phyloP scores from a whole-genome alignment of 208 protist genomes.

The Naegleria fowleri region DNA sequence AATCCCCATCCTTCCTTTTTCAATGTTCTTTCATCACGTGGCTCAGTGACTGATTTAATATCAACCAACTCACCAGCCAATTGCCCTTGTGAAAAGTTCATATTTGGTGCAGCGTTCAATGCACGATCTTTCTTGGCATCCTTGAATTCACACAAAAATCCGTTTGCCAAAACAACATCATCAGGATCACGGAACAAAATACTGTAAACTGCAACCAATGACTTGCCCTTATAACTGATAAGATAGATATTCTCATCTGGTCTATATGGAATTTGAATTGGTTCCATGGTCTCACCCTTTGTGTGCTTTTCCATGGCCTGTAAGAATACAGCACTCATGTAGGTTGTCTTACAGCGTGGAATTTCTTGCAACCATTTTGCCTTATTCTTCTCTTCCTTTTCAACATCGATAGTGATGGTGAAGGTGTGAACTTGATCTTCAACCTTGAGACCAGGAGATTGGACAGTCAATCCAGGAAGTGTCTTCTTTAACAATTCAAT shows the following conservation, averaged over 20 bases:
- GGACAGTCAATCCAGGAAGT: neutral
- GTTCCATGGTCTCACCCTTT: neutral
- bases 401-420: neutral
- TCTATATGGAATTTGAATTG: constrained; percentile 22
- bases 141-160: constrained; percentile 31
- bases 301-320: neutral
- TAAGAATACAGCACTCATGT: neutral
- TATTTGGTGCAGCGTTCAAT: neutral
- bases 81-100: constrained; percentile 6
- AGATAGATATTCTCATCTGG: constrained; percentile 29
- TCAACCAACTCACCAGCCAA: neutral
- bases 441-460: neutral
- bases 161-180: constrained; percentile 21
- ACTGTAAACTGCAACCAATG: neutral
- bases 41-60: neutral
- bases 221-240: neutral
- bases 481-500: neutral
- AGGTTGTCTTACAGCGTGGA: neutral
- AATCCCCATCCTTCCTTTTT: neutral
- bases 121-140: constrained; percentile 1
- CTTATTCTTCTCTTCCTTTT: neutral
- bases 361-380: neutral
- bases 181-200: constrained; percentile 26
- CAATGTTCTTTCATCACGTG: neutral
- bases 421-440: neutral